These are phyloP conservation scores for Huntiella bhutanensis DNA, from an alignment of 2,329 filamentous ascomycete species.

Conservation along the genomic window DNA sequence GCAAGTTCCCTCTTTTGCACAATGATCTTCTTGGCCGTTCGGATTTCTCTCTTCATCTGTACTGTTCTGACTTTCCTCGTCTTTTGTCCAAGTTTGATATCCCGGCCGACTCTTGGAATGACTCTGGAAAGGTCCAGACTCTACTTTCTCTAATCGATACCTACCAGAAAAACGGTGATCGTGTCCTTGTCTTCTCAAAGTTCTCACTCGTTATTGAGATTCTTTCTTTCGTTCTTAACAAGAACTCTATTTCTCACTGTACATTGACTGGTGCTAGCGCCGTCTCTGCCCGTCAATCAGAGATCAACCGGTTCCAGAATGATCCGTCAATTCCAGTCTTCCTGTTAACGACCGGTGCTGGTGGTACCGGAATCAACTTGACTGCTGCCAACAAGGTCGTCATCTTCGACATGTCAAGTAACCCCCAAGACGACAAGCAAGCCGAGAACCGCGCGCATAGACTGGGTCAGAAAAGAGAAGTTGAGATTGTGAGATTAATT, in stretches of 20 bases:
- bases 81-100: conserved; percentile 36
- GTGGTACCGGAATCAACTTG: conserved; percentile 92
- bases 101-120: conserved; percentile 32
- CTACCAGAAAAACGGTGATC: conserved; percentile 66
- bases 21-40: conserved; percentile 38
- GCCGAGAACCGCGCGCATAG: conserved; percentile 93
- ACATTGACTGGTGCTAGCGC: conserved; percentile 73
- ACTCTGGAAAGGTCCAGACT: conserved; percentile 68
- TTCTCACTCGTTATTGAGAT: conserved; percentile 88
- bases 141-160: conserved; percentile 53
- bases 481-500: conserved; percentile 77
- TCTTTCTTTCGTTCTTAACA: conserved; percentile 61
- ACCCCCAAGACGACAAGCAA: conserved; percentile 95
- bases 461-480: conserved; percentile 74
- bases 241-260: conserved; percentile 54
- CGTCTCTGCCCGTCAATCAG: conserved; percentile 64
- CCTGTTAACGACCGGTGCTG: conserved; percentile 78
- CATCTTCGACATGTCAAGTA: conserved; percentile 94
- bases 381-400: conserved; percentile 94
- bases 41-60: conserved; percentile 46
- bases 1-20: conserved; percentile 31
- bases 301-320: conserved; percentile 73
- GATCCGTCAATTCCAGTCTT: conserved; percentile 71
- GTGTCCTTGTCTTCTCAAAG: conserved; percentile 79
- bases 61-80: conserved; percentile 38